A percentile compares a stretch with the other conserved stretches of the same genome.
These are phyloP conservation scores for Plasmodium reichenowi DNA, from an alignment of 169 alveolate species.

Conservation along the genomic window DNA sequence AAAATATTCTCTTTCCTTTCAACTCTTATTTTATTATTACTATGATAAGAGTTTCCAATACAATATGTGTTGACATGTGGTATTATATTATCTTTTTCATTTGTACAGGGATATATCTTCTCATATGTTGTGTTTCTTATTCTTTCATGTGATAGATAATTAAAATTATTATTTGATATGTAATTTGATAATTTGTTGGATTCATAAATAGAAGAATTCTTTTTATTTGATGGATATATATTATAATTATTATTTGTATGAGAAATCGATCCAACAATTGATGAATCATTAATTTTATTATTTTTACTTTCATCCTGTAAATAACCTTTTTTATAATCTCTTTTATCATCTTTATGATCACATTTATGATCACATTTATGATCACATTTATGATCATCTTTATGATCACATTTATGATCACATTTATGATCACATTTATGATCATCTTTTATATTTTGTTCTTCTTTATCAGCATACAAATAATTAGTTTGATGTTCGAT, in stretches of 20 bases:
- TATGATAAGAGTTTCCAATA: neutral
- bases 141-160: neutral
- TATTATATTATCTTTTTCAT: neutral
- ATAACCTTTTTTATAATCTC: no score
- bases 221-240: neutral
- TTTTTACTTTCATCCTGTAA: neutral
- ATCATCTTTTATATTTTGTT: no score
- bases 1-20: slow-evolving; percentile 10
- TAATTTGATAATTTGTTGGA: no score
- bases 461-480: no score
- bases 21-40: no score
- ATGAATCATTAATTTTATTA: neutral
- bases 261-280: neutral
- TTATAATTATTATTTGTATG: neutral
- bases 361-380: no score
- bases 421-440: no score
- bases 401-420: no score
- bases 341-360: no score
- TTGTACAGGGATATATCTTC: neutral
- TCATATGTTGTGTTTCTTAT: neutral
- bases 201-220: neutral
- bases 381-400: no score
- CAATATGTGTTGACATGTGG: neutral
- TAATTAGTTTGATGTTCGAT: neutral
- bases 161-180: neutral